Base-by-base conservation (phyloP, 2,329 filamentous ascomycete species). In the Neocucurbitaria cava region DNA sequence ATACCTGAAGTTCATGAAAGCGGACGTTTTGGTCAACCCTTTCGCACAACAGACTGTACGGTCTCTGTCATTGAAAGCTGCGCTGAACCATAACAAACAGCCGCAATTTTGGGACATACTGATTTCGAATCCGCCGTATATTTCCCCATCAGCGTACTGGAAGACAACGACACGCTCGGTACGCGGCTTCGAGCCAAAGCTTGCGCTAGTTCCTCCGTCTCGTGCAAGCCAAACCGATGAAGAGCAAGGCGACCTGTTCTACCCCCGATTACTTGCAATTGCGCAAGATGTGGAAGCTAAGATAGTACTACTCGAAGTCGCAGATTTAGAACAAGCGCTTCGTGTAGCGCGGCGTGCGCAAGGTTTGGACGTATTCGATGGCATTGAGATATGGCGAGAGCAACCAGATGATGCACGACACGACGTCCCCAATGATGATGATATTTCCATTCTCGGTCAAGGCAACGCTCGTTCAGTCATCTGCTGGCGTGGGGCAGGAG, bases 81-180 rank as follows among this genome's bases (percentile, higher is more conserved):
- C 53, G 13, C 45, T 69, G 41, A 59, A 69, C 41, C 26, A 51
- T 31, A 38, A 53, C 1, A 30, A 10, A 5, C 56, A 62, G 40
- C 62, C 66, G 1, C 48, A 38, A 8, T 68, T 69, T 36, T 76
- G 73, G 73, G 69, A 96, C 58, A 77, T 98, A 3, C 76, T 99
- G 1, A 84, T 95, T 31, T 90, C 90, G 1, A 99, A 99, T 68
- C 95, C 95, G 15, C 95, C 95, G 0, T 98, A 98, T 72, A 88
- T 98, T 46, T 96, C 92, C 1, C 78, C 81, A 0, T 60, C 0
- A 3, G 85, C 84, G 7, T 92, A 90, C 66, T 76, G 81, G 35
- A 82, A 76, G 35, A 84, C 85, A 17, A 92, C 89, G 1, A 80
- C 83, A 1, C 84, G 87, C 23, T 94, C 90, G 11, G 94, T 97